These are phyloP conservation scores for Pachyrhizus erosus DNA, from an alignment of 306 rosid species.

Conservation along the genomic window DNA sequence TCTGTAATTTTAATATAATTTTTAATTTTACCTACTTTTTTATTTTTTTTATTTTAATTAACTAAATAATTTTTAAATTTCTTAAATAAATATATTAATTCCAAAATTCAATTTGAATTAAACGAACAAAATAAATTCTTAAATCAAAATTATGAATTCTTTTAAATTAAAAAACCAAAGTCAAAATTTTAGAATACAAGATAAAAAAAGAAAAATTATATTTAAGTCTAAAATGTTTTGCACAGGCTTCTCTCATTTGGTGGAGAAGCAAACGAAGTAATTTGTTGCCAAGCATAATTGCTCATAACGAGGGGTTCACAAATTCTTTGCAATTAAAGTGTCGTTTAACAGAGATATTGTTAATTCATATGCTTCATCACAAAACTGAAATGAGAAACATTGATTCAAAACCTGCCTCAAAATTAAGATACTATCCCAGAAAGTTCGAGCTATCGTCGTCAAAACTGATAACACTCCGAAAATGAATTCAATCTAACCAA, in stretches of 20 bases:
- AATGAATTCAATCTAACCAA: constrained; percentile 40
- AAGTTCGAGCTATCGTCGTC: constrained; percentile 37
- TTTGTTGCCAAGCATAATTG: background rate
- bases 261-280: background rate
- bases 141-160: too few species aligned
- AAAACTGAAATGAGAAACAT: constrained; percentile 20
- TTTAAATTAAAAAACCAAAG: too few species aligned
- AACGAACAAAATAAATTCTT: too few species aligned
- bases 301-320: background rate
- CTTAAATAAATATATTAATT: too few species aligned
- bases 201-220: too few species aligned
- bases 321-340: background rate
- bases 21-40: too few species aligned
- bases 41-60: too few species aligned
- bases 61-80: too few species aligned
- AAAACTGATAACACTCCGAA: constrained; percentile 40
- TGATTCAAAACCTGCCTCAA: constrained; percentile 25
- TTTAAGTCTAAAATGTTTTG: too few species aligned
- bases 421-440: constrained; percentile 27
- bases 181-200: too few species aligned
- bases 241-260: background rate
- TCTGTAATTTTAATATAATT: too few species aligned
- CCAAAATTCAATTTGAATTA: too few species aligned
- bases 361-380: constrained; percentile 9
- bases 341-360: background rate